Conservation (phyloP, 176 grass and related monocot genomes). For the Echinochloa phyllopogon region DNA sequence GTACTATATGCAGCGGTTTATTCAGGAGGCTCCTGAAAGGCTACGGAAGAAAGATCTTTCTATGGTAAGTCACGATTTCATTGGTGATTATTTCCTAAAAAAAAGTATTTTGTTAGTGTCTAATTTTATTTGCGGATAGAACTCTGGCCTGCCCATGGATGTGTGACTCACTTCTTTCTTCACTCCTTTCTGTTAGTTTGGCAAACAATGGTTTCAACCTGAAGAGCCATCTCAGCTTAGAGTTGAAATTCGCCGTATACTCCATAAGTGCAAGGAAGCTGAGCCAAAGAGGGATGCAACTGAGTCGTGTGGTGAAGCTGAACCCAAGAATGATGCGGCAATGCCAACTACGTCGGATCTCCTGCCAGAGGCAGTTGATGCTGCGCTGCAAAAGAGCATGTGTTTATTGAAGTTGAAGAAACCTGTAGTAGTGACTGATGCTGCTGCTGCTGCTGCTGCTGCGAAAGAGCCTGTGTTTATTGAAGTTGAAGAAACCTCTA, state of each 20-base stretch:
- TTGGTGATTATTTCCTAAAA: too few relatives aligned
- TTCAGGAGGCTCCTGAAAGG: conserved; percentile 83
- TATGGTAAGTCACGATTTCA: conserved; percentile 48
- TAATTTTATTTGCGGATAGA: not conserved
- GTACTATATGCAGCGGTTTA: conserved; percentile 83
- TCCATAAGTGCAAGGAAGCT: conserved; percentile 55
- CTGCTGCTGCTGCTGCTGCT: too few relatives aligned
- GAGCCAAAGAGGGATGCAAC: conserved; percentile 32
- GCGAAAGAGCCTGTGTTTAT: not conserved
- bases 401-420: not conserved
- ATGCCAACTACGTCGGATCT: conserved; percentile 13
- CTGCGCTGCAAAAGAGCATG: not conserved
- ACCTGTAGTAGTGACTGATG: not conserved
- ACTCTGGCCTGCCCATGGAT: not conserved
- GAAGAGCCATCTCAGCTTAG: conserved; percentile 62
- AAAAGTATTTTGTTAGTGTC: too few relatives aligned
- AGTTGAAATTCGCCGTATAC: not conserved
- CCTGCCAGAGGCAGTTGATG: not conserved
- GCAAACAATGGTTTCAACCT: conserved; percentile 68
- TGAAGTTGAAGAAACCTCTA: not conserved
- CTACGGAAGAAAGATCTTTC: conserved; percentile 63
- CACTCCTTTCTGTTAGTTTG: conserved; percentile 56
- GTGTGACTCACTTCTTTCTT: conserved; percentile 25
- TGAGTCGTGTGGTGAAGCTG: not conserved
- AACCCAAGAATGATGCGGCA: conserved; percentile 22